These are phyloP conservation scores for Aureobasidium sp. DNA, from an alignment of 2,329 filamentous ascomycete genomes.

Conservation along the genomic window DNA sequence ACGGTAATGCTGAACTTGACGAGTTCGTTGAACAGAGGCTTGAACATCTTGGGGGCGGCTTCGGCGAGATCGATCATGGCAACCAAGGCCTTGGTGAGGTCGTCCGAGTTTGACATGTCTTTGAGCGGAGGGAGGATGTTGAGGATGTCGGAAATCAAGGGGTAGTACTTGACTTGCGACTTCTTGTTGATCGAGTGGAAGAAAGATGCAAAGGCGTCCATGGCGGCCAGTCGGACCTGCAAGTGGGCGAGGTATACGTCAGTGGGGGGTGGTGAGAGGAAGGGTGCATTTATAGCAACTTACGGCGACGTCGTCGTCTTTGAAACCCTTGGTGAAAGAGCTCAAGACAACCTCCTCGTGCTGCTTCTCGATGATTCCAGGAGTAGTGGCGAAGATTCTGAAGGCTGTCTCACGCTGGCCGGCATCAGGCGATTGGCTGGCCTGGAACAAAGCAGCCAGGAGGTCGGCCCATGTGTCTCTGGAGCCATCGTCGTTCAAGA, in stretches of 20 bases:
- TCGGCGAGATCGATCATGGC: constrained; percentile 93
- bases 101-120: constrained; percentile 81
- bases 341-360: constrained; percentile 84
- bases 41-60: constrained; percentile 96
- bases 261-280: constrained; percentile 6
- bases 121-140: constrained; percentile 94
- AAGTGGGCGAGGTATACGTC: constrained; percentile 12
- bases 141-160: constrained; percentile 80
- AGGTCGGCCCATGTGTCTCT: constrained; percentile 78
- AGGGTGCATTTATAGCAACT: constrained; percentile 22
- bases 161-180: constrained; percentile 78
- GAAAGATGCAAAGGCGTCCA: constrained; percentile 95
- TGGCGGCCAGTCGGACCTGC: constrained; percentile 82
- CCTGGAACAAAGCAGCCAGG: constrained; percentile 74
- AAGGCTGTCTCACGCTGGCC: constrained; percentile 88
- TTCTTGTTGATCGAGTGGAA: constrained; percentile 89
- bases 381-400: constrained; percentile 90
- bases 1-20: constrained; percentile 91
- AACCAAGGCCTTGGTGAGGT: constrained; percentile 81
- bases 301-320: constrained; percentile 76
- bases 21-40: constrained; percentile 82
- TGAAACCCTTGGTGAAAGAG: constrained; percentile 88
- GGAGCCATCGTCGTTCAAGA: constrained; percentile 25
- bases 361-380: constrained; percentile 90
- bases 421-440: constrained; percentile 77